These are phyloP conservation scores for Phalaenopsis aphrodite DNA, from an alignment of 106 monocot genomes.

Conservation along the genomic window DNA sequence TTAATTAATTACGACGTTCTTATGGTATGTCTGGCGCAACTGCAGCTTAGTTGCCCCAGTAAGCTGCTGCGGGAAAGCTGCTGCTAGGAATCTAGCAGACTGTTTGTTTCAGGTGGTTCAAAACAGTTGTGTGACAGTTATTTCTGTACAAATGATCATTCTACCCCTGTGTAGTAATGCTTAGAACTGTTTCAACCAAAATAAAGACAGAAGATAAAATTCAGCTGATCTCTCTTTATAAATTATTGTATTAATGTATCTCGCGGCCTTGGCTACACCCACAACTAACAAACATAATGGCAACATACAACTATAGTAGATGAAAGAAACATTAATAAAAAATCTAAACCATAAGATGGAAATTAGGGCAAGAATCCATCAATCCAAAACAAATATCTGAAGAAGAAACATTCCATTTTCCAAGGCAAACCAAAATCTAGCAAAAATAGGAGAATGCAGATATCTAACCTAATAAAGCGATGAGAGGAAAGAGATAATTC, in stretches of 20 bases:
- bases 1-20: too few species aligned
- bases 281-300: not conserved
- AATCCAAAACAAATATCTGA: not conserved
- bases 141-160: too few species aligned
- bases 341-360: not conserved
- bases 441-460: not conserved
- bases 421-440: not conserved
- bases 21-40: too few species aligned
- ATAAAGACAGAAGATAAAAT: conserved; percentile 28
- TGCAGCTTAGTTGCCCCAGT: too few species aligned
- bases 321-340: not conserved
- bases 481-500: conserved; percentile 78
- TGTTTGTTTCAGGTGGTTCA: too few species aligned
- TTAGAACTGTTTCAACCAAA: not conserved
- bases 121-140: too few species aligned
- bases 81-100: too few species aligned
- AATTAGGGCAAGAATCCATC: not conserved
- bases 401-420: not conserved
- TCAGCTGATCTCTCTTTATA: conserved; percentile 38
- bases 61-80: too few species aligned
- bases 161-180: too few species aligned
- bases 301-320: not conserved
- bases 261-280: conserved; percentile 28
- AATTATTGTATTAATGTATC: conserved; percentile 48
- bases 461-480: conserved; percentile 71